Percentiles rank a stretch among this genome's conserved stretches.
These are phyloP conservation scores for Cymbidium sinense DNA, from an alignment of 106 monocot species.

Conservation along the genomic window DNA sequence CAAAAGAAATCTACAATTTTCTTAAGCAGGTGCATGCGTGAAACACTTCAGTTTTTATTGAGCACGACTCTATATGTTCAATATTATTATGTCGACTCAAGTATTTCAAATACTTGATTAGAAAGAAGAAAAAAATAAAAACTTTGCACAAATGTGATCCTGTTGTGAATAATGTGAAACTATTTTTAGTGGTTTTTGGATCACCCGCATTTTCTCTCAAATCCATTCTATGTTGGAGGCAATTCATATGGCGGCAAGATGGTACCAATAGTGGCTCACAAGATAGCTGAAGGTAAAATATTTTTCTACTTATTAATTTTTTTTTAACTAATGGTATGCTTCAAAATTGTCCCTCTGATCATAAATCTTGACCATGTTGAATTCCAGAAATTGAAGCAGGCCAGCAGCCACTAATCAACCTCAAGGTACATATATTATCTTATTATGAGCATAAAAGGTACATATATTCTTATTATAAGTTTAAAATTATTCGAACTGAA, in stretches of 20 bases:
- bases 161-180: background rate
- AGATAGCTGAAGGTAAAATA: slow-evolving; percentile 9
- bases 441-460: background rate
- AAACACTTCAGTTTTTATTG: slow-evolving; percentile 1
- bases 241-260: slow-evolving; percentile 59
- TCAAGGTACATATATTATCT: background rate
- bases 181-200: slow-evolving; percentile 44
- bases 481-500: no score
- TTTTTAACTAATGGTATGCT: background rate
- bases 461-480: no score
- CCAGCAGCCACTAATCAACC: background rate
- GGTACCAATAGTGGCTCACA: slow-evolving; percentile 13
- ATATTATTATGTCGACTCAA: background rate
- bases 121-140: no score
- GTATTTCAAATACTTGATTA: background rate
- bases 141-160: no score
- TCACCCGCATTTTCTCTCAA: slow-evolving; percentile 49
- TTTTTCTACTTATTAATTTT: background rate
- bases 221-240: slow-evolving; percentile 61
- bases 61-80: background rate
- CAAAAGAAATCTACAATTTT: slow-evolving; percentile 5
- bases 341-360: background rate
- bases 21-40: background rate
- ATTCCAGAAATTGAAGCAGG: background rate
- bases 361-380: background rate